Percentiles rank a stretch among this genome's conserved stretches.
Evolutionary conservation across 2,329 filamentous ascomycete genomes (phyloP).

Genomic region (Monosporascus sp.): DNA sequence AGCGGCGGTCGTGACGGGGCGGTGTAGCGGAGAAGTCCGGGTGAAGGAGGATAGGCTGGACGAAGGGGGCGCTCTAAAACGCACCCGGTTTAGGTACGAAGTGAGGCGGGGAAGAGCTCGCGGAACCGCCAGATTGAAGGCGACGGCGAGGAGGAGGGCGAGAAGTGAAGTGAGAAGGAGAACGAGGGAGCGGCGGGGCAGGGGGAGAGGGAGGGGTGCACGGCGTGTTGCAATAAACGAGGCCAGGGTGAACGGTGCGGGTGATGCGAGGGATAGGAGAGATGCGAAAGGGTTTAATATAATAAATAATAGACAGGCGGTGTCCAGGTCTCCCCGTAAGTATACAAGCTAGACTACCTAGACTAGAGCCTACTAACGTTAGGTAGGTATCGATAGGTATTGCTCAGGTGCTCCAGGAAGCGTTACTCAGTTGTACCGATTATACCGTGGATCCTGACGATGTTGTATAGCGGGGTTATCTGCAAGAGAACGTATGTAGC

Average conservation of each 20-base stretch:
- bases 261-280: no score
- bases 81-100: slow-evolving; percentile 52
- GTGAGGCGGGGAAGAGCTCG: slow-evolving; percentile 54
- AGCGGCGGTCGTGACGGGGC: slow-evolving; percentile 42
- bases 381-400: no score
- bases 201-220: slow-evolving; percentile 16
- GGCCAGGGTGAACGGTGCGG: slow-evolving; percentile 28
- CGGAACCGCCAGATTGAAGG: slow-evolving; percentile 63
- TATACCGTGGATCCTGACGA: no score
- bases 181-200: slow-evolving; percentile 24
- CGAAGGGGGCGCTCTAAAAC: slow-evolving; percentile 29
- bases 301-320: no score
- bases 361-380: no score
- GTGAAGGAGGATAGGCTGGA: slow-evolving; percentile 21
- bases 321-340: no score
- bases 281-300: no score
- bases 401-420: no score
- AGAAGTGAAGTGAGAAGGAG: slow-evolving; percentile 41
- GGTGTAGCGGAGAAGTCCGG: slow-evolving; percentile 9
- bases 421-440: no score
- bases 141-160: slow-evolving; percentile 48
- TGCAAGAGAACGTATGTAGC: no score
- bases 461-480: no score
- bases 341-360: no score
- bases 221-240: slow-evolving; percentile 16